Conservation (phyloP, 176 grass and related monocot genomes). For the Guadua angustifolia region DNA sequence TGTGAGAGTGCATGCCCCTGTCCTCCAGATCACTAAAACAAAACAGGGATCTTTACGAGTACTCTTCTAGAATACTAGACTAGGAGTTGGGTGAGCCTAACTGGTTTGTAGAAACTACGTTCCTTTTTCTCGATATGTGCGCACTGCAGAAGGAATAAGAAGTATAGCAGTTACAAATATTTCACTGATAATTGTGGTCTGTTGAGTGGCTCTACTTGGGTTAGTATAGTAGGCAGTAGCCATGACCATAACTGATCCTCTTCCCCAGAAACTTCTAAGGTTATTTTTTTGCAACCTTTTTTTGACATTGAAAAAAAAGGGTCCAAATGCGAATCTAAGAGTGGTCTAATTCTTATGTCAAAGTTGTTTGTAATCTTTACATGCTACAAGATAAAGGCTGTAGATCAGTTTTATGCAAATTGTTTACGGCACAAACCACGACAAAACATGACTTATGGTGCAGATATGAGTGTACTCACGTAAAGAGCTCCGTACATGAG, state of each 20-base stretch:
- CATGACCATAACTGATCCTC: not conserved
- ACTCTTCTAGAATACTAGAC: conserved; percentile 17
- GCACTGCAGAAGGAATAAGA: conserved; percentile 8
- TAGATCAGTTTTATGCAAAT: not conserved
- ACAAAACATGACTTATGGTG: conserved; percentile 6
- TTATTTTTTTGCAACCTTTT: conserved; percentile 1
- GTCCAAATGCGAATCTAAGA: not conserved
- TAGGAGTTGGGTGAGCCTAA: not conserved
- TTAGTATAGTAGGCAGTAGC: not conserved
- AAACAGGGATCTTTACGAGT: not conserved
- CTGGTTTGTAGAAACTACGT: not conserved
- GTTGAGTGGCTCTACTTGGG: not conserved
- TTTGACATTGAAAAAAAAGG: not conserved
- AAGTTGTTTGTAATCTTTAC: not conserved
- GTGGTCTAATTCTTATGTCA: not conserved
- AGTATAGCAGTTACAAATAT: not conserved
- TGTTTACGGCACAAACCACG: not conserved
- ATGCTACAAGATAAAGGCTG: not conserved
- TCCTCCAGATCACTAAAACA: conserved; percentile 3
- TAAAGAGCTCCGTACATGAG: not conserved
- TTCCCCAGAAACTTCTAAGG: not conserved
- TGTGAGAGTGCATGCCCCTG: not conserved
- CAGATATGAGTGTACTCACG: not conserved
- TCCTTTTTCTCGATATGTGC: conserved; percentile 1
- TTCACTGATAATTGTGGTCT: not conserved